These are phyloP conservation scores for Ramaria rubella DNA, from an alignment of 768 basidiomycete species.

Conservation along the genomic window DNA sequence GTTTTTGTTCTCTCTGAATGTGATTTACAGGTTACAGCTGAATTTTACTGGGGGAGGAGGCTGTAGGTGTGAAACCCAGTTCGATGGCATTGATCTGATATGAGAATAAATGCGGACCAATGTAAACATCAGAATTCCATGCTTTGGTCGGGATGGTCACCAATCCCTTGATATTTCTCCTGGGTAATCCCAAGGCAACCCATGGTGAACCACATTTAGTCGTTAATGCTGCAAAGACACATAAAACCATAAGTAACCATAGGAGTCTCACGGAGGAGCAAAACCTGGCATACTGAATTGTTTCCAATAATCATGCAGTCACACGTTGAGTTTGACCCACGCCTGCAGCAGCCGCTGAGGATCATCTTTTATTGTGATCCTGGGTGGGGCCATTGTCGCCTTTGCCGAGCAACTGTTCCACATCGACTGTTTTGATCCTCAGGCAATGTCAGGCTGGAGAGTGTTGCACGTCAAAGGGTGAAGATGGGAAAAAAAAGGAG, in stretches of 20 bases:
- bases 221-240: too few species aligned
- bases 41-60: slow-evolving; percentile 61
- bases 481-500: slow-evolving; percentile 1
- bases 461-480: too few species aligned
- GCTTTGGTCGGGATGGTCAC: slow-evolving; percentile 77
- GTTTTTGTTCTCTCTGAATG: too few species aligned
- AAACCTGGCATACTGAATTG: slow-evolving; percentile 39
- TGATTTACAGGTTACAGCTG: too few species aligned
- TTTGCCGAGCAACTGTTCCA: slow-evolving; percentile 20
- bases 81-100: slow-evolving; percentile 2
- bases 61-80: slow-evolving; percentile 61
- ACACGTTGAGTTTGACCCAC: slow-evolving; percentile 73
- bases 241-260: too few species aligned
- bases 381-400: slow-evolving; percentile 46
- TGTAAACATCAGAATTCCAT: slow-evolving; percentile 19
- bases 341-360: slow-evolving; percentile 64
- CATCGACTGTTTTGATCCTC: slow-evolving; percentile 26
- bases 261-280: background rate
- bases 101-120: background rate
- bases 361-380: slow-evolving; percentile 42
- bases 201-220: too few species aligned
- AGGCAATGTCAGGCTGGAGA: too few species aligned
- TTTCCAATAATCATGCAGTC: slow-evolving; percentile 52
- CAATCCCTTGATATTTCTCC: slow-evolving; percentile 51
- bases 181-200: slow-evolving; percentile 8